Evolutionary conservation across 805 yeast species (phyloP), one percentile per base, ranked within the genome.

Genomic region (Debaryomyces tyrocola): DNA sequence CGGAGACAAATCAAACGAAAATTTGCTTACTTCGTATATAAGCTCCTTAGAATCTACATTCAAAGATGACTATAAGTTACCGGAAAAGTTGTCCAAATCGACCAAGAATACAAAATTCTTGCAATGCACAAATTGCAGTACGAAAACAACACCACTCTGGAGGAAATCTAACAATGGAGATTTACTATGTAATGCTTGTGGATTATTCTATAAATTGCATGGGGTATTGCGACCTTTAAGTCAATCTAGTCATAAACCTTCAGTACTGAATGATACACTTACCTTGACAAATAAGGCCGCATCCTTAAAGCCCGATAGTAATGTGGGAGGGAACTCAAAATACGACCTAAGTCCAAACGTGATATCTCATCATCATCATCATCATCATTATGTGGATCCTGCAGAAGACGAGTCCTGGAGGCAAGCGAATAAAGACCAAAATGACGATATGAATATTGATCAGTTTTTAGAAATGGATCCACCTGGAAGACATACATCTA

Each of bases 131-230:
- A 73, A 73, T 55, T 73, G 78, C 51, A 67, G 68, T 35, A 73
- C 78, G 5, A 64, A 59, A 48, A 72, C 78, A 4, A 73, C 78
- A 1, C 78, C 78, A 9, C 54, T 73, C 18, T 73, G 78, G 78
- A 59, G 78, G 35, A 71, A 67, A 47, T 61, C 75, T 9, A 66
- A 63, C 51, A 62, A 64, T 37, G 78, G 78, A 6, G 75, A 70
- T 41, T 61, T 73, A 37, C 58, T 73, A 24, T 73, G 78, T 50
- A 73, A 73, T 51, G 78, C 77, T 1, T 73, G 78, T 49, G 78
- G 78, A 6, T 62, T 73, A 34, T 73, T 73, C 50, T 71, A 69
- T 52, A 73, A 73, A 51, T 57, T 73, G 31, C 78, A 73, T 47
- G 78, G 78, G 6, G 73, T 71, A 4, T 64, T 72, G 54, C 59